Conservation (phyloP, 2,329 filamentous ascomycete species). For the Tolypocladium nubicola region DNA sequence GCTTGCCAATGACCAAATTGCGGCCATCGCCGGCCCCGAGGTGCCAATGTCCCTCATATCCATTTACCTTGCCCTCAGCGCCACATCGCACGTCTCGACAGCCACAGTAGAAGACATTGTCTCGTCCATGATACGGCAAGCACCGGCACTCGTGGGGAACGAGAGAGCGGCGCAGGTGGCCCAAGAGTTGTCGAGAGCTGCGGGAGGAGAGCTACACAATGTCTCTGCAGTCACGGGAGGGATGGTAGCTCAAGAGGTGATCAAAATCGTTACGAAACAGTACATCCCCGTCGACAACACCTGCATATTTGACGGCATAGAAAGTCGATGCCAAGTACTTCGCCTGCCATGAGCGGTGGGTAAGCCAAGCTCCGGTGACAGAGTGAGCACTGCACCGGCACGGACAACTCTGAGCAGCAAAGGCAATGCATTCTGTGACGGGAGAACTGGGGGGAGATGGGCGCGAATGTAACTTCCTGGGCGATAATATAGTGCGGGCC, state of each 20-base stretch:
- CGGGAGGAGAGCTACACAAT: slow-evolving; percentile 84
- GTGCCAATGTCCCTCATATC: slow-evolving; percentile 51
- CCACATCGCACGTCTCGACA: slow-evolving; percentile 34
- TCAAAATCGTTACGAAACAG: slow-evolving; percentile 74
- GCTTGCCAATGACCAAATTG: slow-evolving; percentile 41
- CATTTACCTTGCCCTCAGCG: slow-evolving; percentile 56
- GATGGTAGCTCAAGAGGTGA: slow-evolving; percentile 91
- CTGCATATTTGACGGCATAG: slow-evolving; percentile 60
- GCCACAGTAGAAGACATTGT: slow-evolving; percentile 45
- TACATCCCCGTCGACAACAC: slow-evolving; percentile 63
- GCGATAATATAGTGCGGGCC: background rate
- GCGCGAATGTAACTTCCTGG: background rate
- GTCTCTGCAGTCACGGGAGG: slow-evolving; percentile 80
- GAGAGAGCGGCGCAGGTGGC: slow-evolving; percentile 43
- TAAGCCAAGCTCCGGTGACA: background rate
- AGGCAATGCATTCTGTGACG: background rate
- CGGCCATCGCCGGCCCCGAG: slow-evolving; percentile 32
- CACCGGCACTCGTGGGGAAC: slow-evolving; percentile 36
- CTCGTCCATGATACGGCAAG: slow-evolving; percentile 27
- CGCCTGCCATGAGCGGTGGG: slow-evolving; percentile 27
- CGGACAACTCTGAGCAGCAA: background rate
- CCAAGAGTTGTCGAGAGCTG: slow-evolving; percentile 63
- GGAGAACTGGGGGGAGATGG: background rate
- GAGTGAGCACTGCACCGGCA: background rate
- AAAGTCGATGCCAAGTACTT: slow-evolving; percentile 49